Percentiles rank a stretch among this genome's conserved stretches.
phyloP scores from a whole-genome alignment of 768 basidiomycete genomes.

The Psilocybe cyanescens region DNA sequence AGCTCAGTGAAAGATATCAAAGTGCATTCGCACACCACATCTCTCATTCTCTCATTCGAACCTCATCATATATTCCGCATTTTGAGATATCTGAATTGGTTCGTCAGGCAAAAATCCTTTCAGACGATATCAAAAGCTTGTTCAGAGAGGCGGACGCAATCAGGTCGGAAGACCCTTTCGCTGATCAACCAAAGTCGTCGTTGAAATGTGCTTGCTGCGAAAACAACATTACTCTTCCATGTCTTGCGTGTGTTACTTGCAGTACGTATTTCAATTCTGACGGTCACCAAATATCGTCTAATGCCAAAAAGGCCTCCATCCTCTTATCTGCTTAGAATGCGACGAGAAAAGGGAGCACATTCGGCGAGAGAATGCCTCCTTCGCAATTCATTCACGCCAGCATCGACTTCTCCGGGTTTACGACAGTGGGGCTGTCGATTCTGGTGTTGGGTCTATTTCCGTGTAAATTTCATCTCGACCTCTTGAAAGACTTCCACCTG shows the following conservation, averaged over 20 bases:
- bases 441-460: background rate
- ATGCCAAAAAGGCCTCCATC: constrained; percentile 1
- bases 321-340: constrained; percentile 11
- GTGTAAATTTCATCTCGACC: constrained; percentile 70
- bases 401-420: constrained; percentile 12
- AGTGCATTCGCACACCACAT: constrained; percentile 4
- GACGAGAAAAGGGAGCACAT: background rate
- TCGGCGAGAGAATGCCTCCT: background rate
- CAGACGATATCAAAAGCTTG: constrained; percentile 12
- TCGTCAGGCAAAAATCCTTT: constrained; percentile 7
- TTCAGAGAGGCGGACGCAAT: constrained; percentile 9
- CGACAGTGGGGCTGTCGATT: constrained; percentile 7
- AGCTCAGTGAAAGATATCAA: background rate
- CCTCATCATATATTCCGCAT: constrained; percentile 1
- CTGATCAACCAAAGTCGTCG: background rate
- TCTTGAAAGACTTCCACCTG: constrained; percentile 78
- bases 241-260: constrained; percentile 12
- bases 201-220: constrained; percentile 14
- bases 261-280: background rate
- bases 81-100: constrained; percentile 10
- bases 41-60: constrained; percentile 17
- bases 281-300: background rate
- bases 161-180: background rate
- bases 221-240: constrained; percentile 9
- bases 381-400: constrained; percentile 1